phyloP scores from a whole-genome alignment of 2,329 filamentous ascomycete genomes.

The Trichoderma simmonsii region DNA sequence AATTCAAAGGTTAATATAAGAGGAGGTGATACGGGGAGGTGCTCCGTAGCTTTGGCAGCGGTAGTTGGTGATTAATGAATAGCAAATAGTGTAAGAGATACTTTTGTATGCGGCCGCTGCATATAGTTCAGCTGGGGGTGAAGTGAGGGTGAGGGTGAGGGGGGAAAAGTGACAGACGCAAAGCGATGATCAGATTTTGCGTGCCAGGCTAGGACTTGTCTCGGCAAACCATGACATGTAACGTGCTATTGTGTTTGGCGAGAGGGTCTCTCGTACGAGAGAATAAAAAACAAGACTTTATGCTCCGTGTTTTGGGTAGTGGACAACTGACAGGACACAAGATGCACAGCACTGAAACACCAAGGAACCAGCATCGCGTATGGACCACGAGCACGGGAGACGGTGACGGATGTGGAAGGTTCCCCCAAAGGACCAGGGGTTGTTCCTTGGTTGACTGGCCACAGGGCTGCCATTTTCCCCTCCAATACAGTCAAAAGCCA shows the following conservation, averaged over 20 bases:
- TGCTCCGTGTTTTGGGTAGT: neutral
- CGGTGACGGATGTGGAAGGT: conserved; percentile 17
- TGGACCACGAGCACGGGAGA: conserved; percentile 2
- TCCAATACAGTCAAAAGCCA: neutral
- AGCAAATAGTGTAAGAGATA: neutral
- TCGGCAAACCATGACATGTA: conserved; percentile 8
- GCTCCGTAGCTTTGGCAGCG: neutral
- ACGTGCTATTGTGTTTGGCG: conserved; percentile 4
- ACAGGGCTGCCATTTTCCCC: conserved; percentile 6
- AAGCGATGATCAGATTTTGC: neutral
- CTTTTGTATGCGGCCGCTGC: conserved; percentile 4
- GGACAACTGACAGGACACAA: neutral
- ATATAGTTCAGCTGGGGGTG: neutral
- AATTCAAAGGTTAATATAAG: neutral
- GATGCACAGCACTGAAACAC: neutral
- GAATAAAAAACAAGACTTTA: neutral
- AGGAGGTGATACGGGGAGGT: neutral
- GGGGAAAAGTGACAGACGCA: neutral
- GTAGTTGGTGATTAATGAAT: neutral
- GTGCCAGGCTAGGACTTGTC: neutral
- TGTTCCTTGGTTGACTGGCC: neutral
- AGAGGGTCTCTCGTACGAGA: conserved; percentile 2
- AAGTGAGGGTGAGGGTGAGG: neutral
- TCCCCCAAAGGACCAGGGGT: neutral
- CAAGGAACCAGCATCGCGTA: neutral